Percentiles rank a stretch among this genome's conserved stretches.
Conservation (phyloP, 2,329 filamentous ascomycete genomes). For the Cordyceps javanica region DNA sequence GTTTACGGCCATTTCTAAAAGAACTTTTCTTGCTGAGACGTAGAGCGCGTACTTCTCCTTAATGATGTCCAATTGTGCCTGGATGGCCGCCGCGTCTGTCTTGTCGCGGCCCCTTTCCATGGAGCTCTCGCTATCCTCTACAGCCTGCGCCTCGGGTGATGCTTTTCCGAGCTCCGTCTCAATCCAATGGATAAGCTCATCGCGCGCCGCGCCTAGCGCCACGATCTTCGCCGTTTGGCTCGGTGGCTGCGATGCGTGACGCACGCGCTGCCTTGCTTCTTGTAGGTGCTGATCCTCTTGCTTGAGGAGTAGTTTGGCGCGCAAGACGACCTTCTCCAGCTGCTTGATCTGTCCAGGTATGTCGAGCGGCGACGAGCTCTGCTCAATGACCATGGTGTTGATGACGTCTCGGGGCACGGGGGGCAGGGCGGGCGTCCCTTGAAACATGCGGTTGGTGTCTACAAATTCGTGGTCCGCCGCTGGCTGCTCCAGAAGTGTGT, state of each 20-base stretch:
- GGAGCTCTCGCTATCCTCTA: constrained; percentile 20
- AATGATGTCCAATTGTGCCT: constrained; percentile 39
- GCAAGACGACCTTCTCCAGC: constrained; percentile 53
- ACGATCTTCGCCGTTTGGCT: constrained; percentile 38
- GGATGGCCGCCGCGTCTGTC: constrained; percentile 25
- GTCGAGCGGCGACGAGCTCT: constrained; percentile 31
- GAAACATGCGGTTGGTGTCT: constrained; percentile 42
- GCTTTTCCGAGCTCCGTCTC: constrained; percentile 55
- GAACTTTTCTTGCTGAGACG: constrained; percentile 39
- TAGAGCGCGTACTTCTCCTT: constrained; percentile 50
- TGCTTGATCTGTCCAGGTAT: constrained; percentile 42
- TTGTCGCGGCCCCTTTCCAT: constrained; percentile 28
- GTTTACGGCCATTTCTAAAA: constrained; percentile 37
- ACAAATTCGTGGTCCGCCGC: constrained; percentile 45
- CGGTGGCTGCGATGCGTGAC: constrained; percentile 25
- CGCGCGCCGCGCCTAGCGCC: constrained; percentile 50
- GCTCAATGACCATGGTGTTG: constrained; percentile 41
- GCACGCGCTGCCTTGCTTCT: constrained; percentile 33
- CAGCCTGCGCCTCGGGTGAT: constrained; percentile 24
- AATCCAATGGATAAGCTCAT: constrained; percentile 59
- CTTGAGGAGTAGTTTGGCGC: constrained; percentile 50
- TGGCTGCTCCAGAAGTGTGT: constrained; percentile 45
- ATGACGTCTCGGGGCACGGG: constrained; percentile 47
- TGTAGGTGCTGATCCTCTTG: constrained; percentile 51
- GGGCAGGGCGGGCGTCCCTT: constrained; percentile 37